Evolutionary conservation across 352 stramenopile genomes (phyloP), one percentile per base, ranked within the genome.

Genomic region (Globisporangium emineosum): DNA sequence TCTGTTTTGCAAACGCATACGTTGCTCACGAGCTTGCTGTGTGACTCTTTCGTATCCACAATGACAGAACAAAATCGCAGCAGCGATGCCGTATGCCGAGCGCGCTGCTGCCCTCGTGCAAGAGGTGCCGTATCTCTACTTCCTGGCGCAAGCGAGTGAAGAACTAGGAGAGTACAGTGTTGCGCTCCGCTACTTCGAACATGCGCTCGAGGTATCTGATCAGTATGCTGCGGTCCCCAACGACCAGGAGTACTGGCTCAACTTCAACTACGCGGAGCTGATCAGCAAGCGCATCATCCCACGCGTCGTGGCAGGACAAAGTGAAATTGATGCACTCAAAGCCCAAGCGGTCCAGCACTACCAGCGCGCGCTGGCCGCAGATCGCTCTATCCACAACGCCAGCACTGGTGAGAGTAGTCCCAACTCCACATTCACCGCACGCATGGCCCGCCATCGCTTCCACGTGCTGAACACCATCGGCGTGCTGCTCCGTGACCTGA

Each of bases 381-480:
- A 57, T 25, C 2, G 2, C 17, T 55, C 47, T 3, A 12, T 50
- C 1, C 3, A 15, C 5, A 62, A 47, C 45, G 32, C 19, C 0
- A 21, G 15, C 15, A 15, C 17, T 27, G 43, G 19, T 5, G 21
- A 45, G 10, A 45, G 8, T 13, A 45, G 5, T 7, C 5, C 33
- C 37, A 55, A 33, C 23, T 30, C n/a, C 40, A 57, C 8, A 25
- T 35, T 29, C 33, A 33, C 19, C 4, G 43, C 25, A 19, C 10
- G 12, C 23, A 50, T 33, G 5, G 2, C 21, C 5, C 21, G 23
- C 10, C 33, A 51, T 35, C 57, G 42, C 21, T 27, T 70, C 13
- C 64, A 75, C 29, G 55, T 54, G 17, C 60, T 65, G 55, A 79
- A 79, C 43, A 75, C 72, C 10, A 59, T 79, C 21, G 72, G 72